Conservation (phyloP, 169 alveolate species). For the Blepharisma undulans region DNA sequence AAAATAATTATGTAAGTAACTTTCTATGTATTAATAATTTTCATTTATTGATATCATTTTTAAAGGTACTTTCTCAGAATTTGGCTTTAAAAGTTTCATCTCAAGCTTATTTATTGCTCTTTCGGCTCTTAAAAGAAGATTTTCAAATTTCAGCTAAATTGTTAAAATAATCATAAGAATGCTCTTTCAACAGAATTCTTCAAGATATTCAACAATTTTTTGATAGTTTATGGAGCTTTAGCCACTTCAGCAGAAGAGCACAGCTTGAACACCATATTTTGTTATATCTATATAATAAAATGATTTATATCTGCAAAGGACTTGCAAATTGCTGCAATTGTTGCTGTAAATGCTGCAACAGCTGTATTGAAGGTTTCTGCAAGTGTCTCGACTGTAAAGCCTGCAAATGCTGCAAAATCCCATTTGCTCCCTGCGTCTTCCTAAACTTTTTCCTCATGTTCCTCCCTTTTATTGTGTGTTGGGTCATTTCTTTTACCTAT, state of each 20-base stretch:
- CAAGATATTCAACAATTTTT: no score
- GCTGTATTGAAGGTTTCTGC: not conserved
- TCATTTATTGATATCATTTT: no score
- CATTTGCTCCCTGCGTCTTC: not conserved
- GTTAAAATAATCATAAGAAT: no score
- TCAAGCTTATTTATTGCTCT: no score
- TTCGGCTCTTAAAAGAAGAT: no score
- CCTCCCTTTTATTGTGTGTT: not conserved
- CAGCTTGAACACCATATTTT: not conserved
- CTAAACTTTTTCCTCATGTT: not conserved
- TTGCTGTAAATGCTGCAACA: not conserved
- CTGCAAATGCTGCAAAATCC: not conserved
- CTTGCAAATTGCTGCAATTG: not conserved
- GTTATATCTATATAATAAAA: not conserved
- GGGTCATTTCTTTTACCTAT: not conserved
- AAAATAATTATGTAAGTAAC: not conserved
- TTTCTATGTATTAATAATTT: no score
- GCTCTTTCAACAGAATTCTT: no score
- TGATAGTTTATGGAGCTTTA: no score
- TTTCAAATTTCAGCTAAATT: no score
- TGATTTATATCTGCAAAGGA: not conserved
- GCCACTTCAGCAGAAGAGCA: no score
- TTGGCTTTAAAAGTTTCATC: no score
- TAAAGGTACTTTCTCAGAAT: no score
- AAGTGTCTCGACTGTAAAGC: not conserved